Evolutionary conservation across 371 early-diverging fungal species (phyloP).

Genomic region (Batkoa obscura): DNA sequence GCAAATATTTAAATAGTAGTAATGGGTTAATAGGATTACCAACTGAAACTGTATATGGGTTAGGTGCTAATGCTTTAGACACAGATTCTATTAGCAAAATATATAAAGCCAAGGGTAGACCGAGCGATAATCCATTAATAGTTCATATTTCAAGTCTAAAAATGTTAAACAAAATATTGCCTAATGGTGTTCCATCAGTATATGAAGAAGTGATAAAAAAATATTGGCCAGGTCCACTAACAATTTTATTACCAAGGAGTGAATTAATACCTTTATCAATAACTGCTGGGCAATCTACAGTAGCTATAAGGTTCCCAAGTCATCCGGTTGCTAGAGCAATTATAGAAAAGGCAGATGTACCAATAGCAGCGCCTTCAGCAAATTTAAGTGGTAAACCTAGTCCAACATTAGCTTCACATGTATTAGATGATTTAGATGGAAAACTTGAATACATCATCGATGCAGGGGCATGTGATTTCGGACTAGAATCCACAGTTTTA

Average conservation of each 20-base stretch:
- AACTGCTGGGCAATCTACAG: slow-evolving; percentile 71
- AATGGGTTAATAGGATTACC: slow-evolving; percentile 73
- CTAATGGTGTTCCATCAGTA: slow-evolving; percentile 12
- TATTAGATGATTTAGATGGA: slow-evolving; percentile 67
- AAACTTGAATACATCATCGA: slow-evolving; percentile 80
- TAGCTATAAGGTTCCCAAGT: slow-evolving; percentile 90
- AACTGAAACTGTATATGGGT: slow-evolving; percentile 99
- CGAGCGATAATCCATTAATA: slow-evolving; percentile 97
- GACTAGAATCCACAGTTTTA: slow-evolving; percentile 95
- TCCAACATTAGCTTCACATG: slow-evolving; percentile 88
- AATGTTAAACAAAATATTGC: slow-evolving; percentile 65
- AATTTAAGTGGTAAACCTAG: slow-evolving; percentile 94
- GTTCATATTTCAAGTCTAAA: slow-evolving; percentile 84
- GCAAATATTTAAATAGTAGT: no score
- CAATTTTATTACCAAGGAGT: slow-evolving; percentile 73
- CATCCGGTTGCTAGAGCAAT: slow-evolving; percentile 81
- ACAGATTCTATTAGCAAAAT: slow-evolving; percentile 58
- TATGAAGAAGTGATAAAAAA: slow-evolving; percentile 26
- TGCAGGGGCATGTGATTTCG: slow-evolving; percentile 78
- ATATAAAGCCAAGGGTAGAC: slow-evolving; percentile 84
- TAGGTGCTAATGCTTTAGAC: slow-evolving; percentile 82
- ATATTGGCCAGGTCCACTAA: slow-evolving; percentile 99
- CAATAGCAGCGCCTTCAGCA: slow-evolving; percentile 98
- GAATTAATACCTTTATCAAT: slow-evolving; percentile 47
- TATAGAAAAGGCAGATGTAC: slow-evolving; percentile 72